phyloP scores from a whole-genome alignment of 1,284 basidiomycete genomes.

The Phaffia rhodozyma region DNA sequence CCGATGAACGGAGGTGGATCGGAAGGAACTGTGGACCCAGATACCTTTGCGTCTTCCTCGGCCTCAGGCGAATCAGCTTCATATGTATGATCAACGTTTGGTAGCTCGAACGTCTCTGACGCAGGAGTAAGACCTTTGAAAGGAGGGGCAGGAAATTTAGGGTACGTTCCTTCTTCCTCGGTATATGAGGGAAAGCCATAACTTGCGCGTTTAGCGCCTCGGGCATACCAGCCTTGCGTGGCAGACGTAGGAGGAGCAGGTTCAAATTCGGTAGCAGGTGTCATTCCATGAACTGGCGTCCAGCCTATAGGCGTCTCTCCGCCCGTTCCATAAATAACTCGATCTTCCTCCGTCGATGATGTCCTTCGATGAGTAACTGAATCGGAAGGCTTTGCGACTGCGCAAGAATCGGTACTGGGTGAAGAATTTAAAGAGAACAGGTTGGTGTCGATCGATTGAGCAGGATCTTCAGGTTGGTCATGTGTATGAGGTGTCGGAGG shows the following conservation, averaged over 20 bases:
- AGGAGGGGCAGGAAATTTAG: neutral
- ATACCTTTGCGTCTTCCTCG: too few species aligned
- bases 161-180: neutral
- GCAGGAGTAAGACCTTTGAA: conserved; percentile 9
- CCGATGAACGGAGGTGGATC: too few species aligned
- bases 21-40: too few species aligned
- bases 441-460: too few species aligned
- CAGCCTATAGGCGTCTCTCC: conserved; percentile 9
- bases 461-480: neutral
- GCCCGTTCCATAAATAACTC: conserved; percentile 3
- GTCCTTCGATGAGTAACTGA: neutral
- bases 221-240: neutral
- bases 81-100: too few species aligned
- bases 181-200: neutral
- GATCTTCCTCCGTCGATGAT: neutral
- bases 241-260: neutral
- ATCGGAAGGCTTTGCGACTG: too few species aligned
- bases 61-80: too few species aligned
- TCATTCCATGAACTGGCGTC: neutral
- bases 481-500: neutral
- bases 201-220: neutral
- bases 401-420: too few species aligned
- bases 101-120: too few species aligned
- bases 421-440: too few species aligned
- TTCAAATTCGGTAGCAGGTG: neutral